Conservation (phyloP, 768 basidiomycete genomes). For the Botryobasidium botryosum region DNA sequence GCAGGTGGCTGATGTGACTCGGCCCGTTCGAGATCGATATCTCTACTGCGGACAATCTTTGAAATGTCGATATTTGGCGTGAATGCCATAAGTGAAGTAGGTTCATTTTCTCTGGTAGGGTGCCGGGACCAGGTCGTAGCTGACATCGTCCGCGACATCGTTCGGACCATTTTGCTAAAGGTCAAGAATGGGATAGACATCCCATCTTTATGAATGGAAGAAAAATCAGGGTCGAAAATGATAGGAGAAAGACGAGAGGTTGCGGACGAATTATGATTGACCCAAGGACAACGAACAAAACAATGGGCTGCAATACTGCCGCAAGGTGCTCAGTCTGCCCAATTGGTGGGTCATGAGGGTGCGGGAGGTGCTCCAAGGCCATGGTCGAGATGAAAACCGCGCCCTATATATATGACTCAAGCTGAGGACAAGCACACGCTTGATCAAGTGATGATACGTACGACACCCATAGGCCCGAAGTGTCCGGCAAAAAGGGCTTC, state of each 20-base stretch:
- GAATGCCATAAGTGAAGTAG: too few relatives aligned
- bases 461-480: conserved; percentile 4
- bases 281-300: not conserved
- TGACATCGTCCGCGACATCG: too few relatives aligned
- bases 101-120: too few relatives aligned
- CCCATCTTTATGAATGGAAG: conserved; percentile 2
- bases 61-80: too few relatives aligned
- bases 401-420: not conserved
- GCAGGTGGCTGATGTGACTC: too few relatives aligned
- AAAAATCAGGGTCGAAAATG: not conserved
- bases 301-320: not conserved
- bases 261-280: not conserved
- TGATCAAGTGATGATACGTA: not conserved
- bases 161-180: too few relatives aligned
- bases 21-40: too few relatives aligned
- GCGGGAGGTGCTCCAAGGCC: not conserved
- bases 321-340: not conserved
- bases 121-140: too few relatives aligned
- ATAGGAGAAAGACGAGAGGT: not conserved
- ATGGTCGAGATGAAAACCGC: not conserved
- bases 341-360: not conserved
- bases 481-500: not conserved
- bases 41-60: too few relatives aligned
- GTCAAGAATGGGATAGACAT: not conserved
- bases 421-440: not conserved